phyloP scores from a whole-genome alignment of 2,329 filamentous ascomycete genomes.

The Incumbomyces lentus region DNA sequence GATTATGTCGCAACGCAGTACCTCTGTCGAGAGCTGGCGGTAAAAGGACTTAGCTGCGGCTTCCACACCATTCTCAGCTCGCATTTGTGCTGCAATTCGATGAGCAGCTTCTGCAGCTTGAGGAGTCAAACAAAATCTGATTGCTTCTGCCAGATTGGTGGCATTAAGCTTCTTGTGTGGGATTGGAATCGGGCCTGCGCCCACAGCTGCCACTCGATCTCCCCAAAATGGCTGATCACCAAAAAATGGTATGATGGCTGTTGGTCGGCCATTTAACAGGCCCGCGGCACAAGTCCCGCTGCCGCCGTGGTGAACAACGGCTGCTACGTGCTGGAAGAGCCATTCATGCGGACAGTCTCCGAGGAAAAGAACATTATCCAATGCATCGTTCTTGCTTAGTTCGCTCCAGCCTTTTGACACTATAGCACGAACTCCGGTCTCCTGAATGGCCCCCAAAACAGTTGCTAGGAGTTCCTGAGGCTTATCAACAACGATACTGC shows the following conservation, averaged over 20 bases:
- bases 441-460: slow-evolving; percentile 39
- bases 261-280: slow-evolving; percentile 41
- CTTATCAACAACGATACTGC: slow-evolving; percentile 46
- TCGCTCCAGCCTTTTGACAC: slow-evolving; percentile 47
- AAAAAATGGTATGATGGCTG: slow-evolving; percentile 48
- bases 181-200: slow-evolving; percentile 41
- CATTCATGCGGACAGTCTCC: slow-evolving; percentile 49
- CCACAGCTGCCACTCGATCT: slow-evolving; percentile 39
- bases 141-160: slow-evolving; percentile 36
- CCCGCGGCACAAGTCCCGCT: slow-evolving; percentile 45
- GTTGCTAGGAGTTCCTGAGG: slow-evolving; percentile 35
- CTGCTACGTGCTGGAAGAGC: slow-evolving; percentile 46
- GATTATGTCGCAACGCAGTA: slow-evolving; percentile 56
- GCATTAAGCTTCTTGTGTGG: slow-evolving; percentile 36
- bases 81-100: slow-evolving; percentile 50
- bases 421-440: slow-evolving; percentile 41
- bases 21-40: slow-evolving; percentile 52
- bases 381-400: slow-evolving; percentile 27
- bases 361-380: slow-evolving; percentile 39
- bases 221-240: slow-evolving; percentile 50
- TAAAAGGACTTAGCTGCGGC: slow-evolving; percentile 59
- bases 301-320: slow-evolving; percentile 50
- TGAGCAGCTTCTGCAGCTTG: slow-evolving; percentile 23
- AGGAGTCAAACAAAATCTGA: slow-evolving; percentile 31
- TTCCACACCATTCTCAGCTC: slow-evolving; percentile 52